phyloP scores from a whole-genome alignment of 2,329 filamentous ascomycete species.

The Dryadomyces sulphureus region DNA sequence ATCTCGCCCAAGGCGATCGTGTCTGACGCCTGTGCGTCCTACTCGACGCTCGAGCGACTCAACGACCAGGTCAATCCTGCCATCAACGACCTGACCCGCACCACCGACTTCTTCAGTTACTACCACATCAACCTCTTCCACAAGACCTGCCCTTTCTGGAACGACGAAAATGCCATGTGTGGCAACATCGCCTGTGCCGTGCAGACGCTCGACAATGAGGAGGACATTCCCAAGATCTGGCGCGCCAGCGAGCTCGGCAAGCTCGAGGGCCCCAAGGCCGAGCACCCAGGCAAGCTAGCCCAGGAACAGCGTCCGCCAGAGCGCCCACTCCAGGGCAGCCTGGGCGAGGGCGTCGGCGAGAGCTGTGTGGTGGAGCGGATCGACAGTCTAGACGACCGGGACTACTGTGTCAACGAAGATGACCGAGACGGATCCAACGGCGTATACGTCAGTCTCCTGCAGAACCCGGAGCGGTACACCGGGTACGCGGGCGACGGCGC shows the following conservation, averaged over 20 bases:
- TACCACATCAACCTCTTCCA: constrained; percentile 92
- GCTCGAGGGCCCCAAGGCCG: constrained; percentile 78
- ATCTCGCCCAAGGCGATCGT: constrained; percentile 82
- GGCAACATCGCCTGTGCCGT: constrained; percentile 95
- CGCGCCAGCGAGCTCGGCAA: constrained; percentile 83
- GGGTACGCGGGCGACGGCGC: constrained; percentile 78
- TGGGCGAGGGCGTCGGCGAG: constrained; percentile 81
- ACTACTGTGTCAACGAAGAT: constrained; percentile 94
- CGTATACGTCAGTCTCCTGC: constrained; percentile 87
- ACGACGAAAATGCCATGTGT: constrained; percentile 83
- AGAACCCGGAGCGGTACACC: constrained; percentile 91
- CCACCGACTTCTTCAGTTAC: constrained; percentile 96
- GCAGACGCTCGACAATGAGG: constrained; percentile 86
- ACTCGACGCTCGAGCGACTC: constrained; percentile 72
- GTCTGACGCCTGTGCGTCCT: constrained; percentile 87
- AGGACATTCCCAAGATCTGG: constrained; percentile 87
- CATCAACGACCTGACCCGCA: constrained; percentile 65
- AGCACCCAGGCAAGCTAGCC: constrained; percentile 64
- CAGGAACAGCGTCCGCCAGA: constrained; percentile 55
- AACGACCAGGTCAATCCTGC: constrained; percentile 65
- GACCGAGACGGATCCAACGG: constrained; percentile 76
- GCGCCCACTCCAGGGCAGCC: constrained; percentile 62
- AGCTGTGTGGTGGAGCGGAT: constrained; percentile 85
- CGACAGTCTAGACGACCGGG: constrained; percentile 89
- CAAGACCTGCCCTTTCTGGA: constrained; percentile 92